Evolutionary conservation across 352 stramenopile genomes (phyloP), one percentile per base, ranked within the genome.

Genomic region (Globisporangium mamillatum): DNA sequence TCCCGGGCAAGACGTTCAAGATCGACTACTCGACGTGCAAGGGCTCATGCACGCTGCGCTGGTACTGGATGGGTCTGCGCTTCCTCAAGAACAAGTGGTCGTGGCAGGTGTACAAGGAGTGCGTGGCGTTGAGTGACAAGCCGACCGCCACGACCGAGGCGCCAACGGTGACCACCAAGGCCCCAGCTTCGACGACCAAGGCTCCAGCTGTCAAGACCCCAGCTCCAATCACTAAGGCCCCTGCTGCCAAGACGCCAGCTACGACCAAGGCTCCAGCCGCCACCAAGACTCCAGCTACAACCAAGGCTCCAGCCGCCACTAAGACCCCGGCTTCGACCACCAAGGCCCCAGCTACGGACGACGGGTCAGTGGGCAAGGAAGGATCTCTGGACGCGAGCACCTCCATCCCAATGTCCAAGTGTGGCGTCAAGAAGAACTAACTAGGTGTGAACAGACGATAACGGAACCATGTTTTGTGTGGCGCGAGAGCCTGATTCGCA

Each of bases 41-140:
- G 20, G 58, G 53, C 57, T 67, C 64, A 10, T 79, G 75, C 58
- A 79, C 65, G 22, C 70, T 81, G 34, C 69, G 69, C 56, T 81
- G 75, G 75, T 81, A 70, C 75, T 81, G 72, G 70, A 32, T 81
- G 27, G 72, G 74, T 9, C 53, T 82, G 3, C 76, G 72, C 48
- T 78, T 75, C 59, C 66, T 80, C n/a, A 74, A 86, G 24, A 80
- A 84, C 36, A 75, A 60, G 59, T 82, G 78, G 68, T 86, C 78
- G 63, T 88, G 80, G 78, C 76, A 84, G 68, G 66, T 88, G 20
- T 88, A 88, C 72, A 86, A 88, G 73, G 72, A 76, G 0, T 84
- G 80, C 48, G 72, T 70, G 24, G 58, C 66, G 27, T 36, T 70
- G 50, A 64, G 57, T 32, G 57, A 69, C 66, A 55, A 62, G 25